Evolutionary conservation across 176 grass and related monocot genomes (phyloP), one percentile per base, ranked within the genome.

Genomic region (Tuctoria greenei): DNA sequence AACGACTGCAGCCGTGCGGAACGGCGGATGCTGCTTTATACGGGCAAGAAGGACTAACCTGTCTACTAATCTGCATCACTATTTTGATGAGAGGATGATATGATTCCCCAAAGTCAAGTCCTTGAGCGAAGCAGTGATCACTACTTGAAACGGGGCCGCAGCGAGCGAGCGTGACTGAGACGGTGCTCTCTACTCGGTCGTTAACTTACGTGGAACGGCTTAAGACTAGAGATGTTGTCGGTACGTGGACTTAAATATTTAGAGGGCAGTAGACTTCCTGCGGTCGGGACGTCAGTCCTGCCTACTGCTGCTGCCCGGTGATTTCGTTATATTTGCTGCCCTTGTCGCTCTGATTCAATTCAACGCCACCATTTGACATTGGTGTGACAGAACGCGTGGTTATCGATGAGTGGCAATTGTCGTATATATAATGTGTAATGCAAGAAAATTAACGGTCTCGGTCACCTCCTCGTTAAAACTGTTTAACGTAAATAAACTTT

Each of bases 181-280:
- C 80, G 61, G 61, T 59, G 64, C 24, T 23, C 42, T 8, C 15
- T 2, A n/a, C 59, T 28, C 10, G 79, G 80, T 82, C 61, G 70
- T 73, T 74, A 82, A 73, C 80, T 82, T 82, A 12, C 24, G 38
- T 82, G 71, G 80, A 82, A 82, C 70, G 69, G 17, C 3, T 45
- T 56, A 13, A 7, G 43, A 45, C 42, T 43, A 10, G 10, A 2
- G 42, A 43, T 8, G 42, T 0, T 9, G 47, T 66, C 45, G 24
- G 24, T 56, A 37, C 24, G 12, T 10, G 10, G 3, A n/a, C 39
- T 9, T 21, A 52, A n/a, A 28, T 31, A 21, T 11, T 5, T 1
- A 3, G 35, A 63, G 35, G 56, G 14, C 57, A n/a, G 13, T 67
- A 49, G 64, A 67, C 77, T 69, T 79, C 18, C 17, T 79, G 46